phyloP scores from a whole-genome alignment of 2,329 filamentous ascomycete genomes.

The Cytospora paraplurivora region DNA sequence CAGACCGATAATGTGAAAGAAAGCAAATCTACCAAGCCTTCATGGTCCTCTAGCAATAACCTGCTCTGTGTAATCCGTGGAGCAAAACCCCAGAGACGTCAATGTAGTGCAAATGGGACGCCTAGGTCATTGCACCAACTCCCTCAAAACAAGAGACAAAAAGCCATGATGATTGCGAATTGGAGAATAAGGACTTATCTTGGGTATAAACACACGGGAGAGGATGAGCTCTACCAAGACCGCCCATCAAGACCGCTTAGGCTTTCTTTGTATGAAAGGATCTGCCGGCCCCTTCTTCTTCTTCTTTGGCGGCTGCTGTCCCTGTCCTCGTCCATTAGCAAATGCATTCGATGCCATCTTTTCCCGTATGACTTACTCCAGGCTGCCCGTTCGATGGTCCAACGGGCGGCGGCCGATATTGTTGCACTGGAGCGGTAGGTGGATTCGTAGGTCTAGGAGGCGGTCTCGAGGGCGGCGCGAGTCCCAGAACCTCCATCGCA shows the following conservation, averaged over 20 bases:
- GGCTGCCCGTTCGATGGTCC: conserved; percentile 10
- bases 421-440: conserved; percentile 12
- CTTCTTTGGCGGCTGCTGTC: conserved; percentile 12
- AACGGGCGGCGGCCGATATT: conserved; percentile 16
- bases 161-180: not conserved
- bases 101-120: not conserved
- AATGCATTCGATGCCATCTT: not conserved
- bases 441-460: conserved; percentile 34
- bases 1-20: not conserved
- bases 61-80: not conserved
- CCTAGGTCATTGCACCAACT: not conserved
- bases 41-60: not conserved
- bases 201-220: not conserved
- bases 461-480: conserved; percentile 49
- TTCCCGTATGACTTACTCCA: conserved; percentile 10
- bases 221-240: not conserved
- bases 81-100: not conserved
- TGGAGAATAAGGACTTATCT: not conserved
- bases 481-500: conserved; percentile 54
- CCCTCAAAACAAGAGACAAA: not conserved
- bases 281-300: conserved; percentile 46
- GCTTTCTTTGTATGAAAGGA: conserved; percentile 48
- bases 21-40: not conserved
- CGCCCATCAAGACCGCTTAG: conserved; percentile 31
- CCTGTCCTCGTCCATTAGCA: conserved; percentile 3